Evolutionary conservation across 2,329 filamentous ascomycete genomes (phyloP).

Genomic region (Neonectria sp.): DNA sequence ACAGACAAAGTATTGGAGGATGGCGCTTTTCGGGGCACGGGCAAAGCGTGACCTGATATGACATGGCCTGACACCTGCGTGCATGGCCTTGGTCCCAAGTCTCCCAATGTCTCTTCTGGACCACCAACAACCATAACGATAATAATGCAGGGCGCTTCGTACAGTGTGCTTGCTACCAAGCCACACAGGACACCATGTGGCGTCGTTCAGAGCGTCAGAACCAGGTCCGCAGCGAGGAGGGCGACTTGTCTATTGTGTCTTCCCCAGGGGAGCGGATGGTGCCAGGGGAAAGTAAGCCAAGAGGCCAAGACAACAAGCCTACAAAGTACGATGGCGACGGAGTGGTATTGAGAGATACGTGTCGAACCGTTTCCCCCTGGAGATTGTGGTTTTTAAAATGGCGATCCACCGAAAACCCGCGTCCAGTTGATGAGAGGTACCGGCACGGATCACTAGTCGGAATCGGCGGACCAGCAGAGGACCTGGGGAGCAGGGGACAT

Average conservation of each 20-base stretch:
- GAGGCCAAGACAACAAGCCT: constrained; percentile 23
- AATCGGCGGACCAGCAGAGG: constrained; percentile 28
- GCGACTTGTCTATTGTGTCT: constrained; percentile 11
- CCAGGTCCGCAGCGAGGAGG: neutral
- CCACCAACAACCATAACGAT: neutral
- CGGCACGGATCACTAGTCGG: constrained; percentile 45
- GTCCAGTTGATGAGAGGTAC: constrained; percentile 41
- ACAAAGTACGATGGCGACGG: neutral
- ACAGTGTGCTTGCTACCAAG: neutral
- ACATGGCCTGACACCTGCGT: constrained; percentile 46
- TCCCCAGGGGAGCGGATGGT: constrained; percentile 21
- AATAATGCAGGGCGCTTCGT: constrained; percentile 2
- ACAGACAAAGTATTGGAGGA: constrained; percentile 33
- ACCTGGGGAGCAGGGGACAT: constrained; percentile 34
- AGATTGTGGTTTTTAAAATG: constrained; percentile 44
- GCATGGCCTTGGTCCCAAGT: constrained; percentile 28
- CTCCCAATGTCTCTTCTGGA: neutral
- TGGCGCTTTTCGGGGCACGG: constrained; percentile 36
- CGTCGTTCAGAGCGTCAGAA: no score
- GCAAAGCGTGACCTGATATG: constrained; percentile 49
- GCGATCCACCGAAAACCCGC: constrained; percentile 42
- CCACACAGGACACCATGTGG: neutral
- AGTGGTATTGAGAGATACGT: constrained; percentile 34
- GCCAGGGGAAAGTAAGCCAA: constrained; percentile 24
- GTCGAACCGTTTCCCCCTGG: constrained; percentile 40